phyloP scores from a whole-genome alignment of 225 moss, liverwort and hornwort species.

The Sphagnum tenellum region DNA sequence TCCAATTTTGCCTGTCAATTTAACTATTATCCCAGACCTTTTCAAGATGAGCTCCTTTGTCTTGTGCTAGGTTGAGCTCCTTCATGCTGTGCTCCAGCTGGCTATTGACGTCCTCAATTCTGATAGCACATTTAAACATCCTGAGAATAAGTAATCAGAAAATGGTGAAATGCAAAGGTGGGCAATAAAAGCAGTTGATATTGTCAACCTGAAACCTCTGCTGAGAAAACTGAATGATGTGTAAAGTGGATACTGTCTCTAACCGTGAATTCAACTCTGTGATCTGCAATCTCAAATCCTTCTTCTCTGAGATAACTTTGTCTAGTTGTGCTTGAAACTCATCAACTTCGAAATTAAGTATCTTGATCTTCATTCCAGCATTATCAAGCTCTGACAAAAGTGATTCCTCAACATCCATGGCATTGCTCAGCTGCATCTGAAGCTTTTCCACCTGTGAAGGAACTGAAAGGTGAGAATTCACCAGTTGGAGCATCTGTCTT shows the following conservation, averaged over 20 bases:
- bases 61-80: conserved; percentile 22
- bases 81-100: conserved; percentile 14
- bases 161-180: neutral
- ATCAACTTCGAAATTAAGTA: conserved; percentile 34
- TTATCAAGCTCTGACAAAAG: conserved; percentile 41
- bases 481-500: neutral
- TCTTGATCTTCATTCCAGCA: conserved; percentile 26
- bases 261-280: conserved; percentile 30
- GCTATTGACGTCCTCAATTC: conserved; percentile 22
- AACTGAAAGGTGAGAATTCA: neutral
- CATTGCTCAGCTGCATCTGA: conserved; percentile 31
- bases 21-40: conserved; percentile 1
- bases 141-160: neutral
- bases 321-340: conserved; percentile 34
- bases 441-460: conserved; percentile 37
- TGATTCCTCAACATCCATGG: conserved; percentile 20
- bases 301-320: conserved; percentile 22
- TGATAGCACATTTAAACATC: conserved; percentile 9
- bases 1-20: neutral
- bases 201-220: conserved; percentile 1
- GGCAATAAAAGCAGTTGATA: too few species aligned
- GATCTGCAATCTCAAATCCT: conserved; percentile 28
- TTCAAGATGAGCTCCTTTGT: conserved; percentile 4
- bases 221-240: conserved; percentile 5
- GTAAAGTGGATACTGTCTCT: neutral